Conservation (phyloP, 1,284 basidiomycete genomes). For the Heterobasidion parviporum region DNA sequence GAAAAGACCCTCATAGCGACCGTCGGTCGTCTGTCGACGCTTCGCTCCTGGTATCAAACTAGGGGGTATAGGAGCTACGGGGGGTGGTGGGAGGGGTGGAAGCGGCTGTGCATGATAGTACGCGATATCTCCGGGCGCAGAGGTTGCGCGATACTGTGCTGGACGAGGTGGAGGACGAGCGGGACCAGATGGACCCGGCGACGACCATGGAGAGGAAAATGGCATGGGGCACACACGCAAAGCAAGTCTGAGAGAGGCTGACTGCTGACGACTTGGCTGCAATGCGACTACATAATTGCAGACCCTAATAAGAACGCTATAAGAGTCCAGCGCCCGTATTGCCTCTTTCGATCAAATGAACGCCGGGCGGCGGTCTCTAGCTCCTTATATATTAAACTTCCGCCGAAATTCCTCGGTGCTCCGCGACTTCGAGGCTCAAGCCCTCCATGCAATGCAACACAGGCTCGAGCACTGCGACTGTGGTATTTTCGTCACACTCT, state of each 20-base stretch:
- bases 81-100: conserved; percentile 3
- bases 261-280: neutral
- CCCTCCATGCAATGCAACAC: too few relatives aligned
- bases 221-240: too few relatives aligned
- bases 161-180: neutral
- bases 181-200: neutral
- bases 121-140: neutral
- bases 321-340: too few relatives aligned
- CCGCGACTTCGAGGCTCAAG: too few relatives aligned
- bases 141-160: neutral
- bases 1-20: neutral
- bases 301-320: too few relatives aligned
- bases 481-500: too few relatives aligned
- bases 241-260: neutral
- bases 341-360: too few relatives aligned
- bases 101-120: conserved; percentile 1
- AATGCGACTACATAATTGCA: conserved; percentile 11
- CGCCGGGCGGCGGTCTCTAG: too few relatives aligned
- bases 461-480: too few relatives aligned
- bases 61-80: conserved; percentile 9
- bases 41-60: conserved; percentile 10
- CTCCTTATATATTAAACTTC: too few relatives aligned
- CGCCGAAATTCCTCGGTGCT: too few relatives aligned
- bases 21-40: neutral
- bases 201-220: neutral